phyloP scores from a whole-genome alignment of 2,329 filamentous ascomycete species.

The Ascochyta viciae-villosae region DNA sequence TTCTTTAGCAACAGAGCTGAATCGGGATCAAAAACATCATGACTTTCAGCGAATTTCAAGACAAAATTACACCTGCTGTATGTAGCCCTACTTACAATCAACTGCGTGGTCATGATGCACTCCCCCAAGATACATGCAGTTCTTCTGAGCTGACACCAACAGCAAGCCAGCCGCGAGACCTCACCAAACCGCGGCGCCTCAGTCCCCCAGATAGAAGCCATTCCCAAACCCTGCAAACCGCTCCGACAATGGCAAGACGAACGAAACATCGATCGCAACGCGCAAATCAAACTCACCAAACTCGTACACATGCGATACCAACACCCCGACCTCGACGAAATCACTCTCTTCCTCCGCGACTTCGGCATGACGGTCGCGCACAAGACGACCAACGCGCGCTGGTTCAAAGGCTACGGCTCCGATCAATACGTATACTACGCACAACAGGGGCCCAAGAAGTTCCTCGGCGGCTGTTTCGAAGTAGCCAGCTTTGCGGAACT shows the following conservation, averaged over 20 bases:
- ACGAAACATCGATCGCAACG: conserved; percentile 51
- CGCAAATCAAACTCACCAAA: conserved; percentile 57
- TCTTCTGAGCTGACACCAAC: neutral
- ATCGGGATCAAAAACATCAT: conserved; percentile 17
- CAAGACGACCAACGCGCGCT: conserved; percentile 52
- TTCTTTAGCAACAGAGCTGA: neutral
- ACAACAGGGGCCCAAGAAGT: conserved; percentile 58
- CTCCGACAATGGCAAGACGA: conserved; percentile 49
- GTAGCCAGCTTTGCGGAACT: conserved; percentile 65
- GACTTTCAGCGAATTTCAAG: conserved; percentile 42
- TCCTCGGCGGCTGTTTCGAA: conserved; percentile 65
- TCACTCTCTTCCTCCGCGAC: conserved; percentile 54
- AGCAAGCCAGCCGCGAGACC: conserved; percentile 42
- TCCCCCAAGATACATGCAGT: neutral
- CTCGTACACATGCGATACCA: conserved; percentile 63
- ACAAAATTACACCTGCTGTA: conserved; percentile 43
- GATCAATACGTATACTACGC: conserved; percentile 68
- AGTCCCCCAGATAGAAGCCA: conserved; percentile 49
- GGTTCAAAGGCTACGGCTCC: conserved; percentile 67
- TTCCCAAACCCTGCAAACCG: conserved; percentile 44
- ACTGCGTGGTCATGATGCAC: too few species aligned
- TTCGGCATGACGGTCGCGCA: conserved; percentile 47
- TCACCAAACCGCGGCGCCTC: conserved; percentile 52
- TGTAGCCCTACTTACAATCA: neutral
- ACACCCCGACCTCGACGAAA: conserved; percentile 58